Evolutionary conservation across 495 filamentous ascomycete genomes (phyloP), one percentile per base, ranked within the genome.

Genomic region (Penicillium malachiteum): DNA sequence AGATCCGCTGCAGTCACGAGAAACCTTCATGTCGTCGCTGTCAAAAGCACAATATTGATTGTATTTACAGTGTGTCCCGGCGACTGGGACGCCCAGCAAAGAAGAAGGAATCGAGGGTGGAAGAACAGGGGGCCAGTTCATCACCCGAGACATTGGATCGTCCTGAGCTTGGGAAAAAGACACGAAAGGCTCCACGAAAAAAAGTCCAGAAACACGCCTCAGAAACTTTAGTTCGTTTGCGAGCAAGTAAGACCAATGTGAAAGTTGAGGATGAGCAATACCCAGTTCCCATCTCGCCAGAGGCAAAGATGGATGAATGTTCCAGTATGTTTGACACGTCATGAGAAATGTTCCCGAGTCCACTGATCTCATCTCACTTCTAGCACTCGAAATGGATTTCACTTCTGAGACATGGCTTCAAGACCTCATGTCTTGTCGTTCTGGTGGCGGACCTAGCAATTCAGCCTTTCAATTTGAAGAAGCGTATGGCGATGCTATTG

Each of bases 1-100:
- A 80, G 49, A 73, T 80, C 17, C 69, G 75, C n/a, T 80, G 78
- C 62, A 74, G 74, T 35, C 75, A 77, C 51, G 74, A 79, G 51
- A 75, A 72, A 34, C 74, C 72, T 11, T 68, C 69, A 2, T 80
- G 78, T 51, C 68, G 66, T 12, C 61, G 76, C 54, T 80, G 78
- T 35, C 64, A 70, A 40, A 77, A 68, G 38, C 73, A 77, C 31
- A 71, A 73, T 11, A 63, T 75, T 12, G 61, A 64, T 2, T 80
- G 77, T 43, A 58, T 78, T 34, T 80, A 80, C 56, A 78, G 74
- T 48, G 71, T 77, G 18, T 74, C 75, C 8, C 62, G 73, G n/a
- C 70, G 73, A 21, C 54, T 76, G 7, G 77, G 77, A 1, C 59
- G 76, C 42, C 76, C 76, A 0, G 71, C 71, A 8, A 79, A 77